Evolutionary conservation across 768 basidiomycete species (phyloP).

Genomic region (Tephrocybe rancida): DNA sequence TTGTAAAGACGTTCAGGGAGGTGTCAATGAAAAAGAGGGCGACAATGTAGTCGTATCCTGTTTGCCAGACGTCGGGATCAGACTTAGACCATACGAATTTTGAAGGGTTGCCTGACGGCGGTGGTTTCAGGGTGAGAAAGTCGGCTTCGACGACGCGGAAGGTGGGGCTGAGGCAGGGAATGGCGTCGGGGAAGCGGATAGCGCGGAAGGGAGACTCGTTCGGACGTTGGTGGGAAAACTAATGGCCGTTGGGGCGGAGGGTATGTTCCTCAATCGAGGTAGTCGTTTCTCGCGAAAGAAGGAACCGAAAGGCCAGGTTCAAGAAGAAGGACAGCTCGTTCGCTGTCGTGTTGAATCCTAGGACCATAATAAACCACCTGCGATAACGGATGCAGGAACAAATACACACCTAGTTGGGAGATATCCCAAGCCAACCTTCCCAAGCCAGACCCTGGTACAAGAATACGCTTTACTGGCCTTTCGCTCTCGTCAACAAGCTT

Average conservation of each 20-base stretch:
- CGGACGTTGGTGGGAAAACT: constrained; percentile 70
- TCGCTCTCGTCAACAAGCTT: constrained; percentile 25
- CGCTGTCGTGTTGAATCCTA: constrained; percentile 59
- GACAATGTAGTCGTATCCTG: constrained; percentile 60
- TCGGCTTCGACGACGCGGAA: constrained; percentile 57
- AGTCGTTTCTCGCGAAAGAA: constrained; percentile 52
- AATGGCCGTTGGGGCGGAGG: constrained; percentile 63
- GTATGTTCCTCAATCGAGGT: constrained; percentile 45
- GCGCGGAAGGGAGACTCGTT: constrained; percentile 50
- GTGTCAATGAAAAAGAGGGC: too few relatives aligned
- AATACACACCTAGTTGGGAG: constrained; percentile 53
- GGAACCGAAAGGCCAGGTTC: constrained; percentile 60
- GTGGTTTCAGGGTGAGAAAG: constrained; percentile 46
- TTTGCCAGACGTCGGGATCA: neutral
- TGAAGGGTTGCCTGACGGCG: constrained; percentile 6
- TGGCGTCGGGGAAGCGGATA: constrained; percentile 60
- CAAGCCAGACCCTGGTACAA: constrained; percentile 67
- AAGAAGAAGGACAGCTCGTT: constrained; percentile 70
- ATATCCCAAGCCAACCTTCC: constrained; percentile 73
- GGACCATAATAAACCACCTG: too few relatives aligned
- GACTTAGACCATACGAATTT: constrained; percentile 20
- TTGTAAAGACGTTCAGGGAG: too few relatives aligned
- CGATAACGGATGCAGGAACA: too few relatives aligned
- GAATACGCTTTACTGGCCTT: constrained; percentile 40
- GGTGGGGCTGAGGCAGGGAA: constrained; percentile 48